Percentiles rank a stretch among this genome's conserved stretches.
Conservation (phyloP, 441 rosid species). For the Cnidoscolus chayamansa region DNA sequence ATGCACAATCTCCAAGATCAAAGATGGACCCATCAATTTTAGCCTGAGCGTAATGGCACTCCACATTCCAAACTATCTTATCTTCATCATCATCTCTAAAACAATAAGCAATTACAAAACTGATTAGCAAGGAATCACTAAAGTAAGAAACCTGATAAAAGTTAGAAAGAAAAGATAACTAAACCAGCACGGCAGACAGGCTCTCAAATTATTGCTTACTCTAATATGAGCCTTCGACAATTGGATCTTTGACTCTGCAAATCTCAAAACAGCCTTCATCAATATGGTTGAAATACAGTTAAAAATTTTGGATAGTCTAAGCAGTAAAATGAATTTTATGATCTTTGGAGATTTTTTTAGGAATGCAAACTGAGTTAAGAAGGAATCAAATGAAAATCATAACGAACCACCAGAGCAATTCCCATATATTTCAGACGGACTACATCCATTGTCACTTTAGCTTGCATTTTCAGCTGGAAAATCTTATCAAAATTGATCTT, state of each 20-base stretch:
- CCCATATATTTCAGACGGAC: background rate
- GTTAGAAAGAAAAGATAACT: slow-evolving; percentile 11
- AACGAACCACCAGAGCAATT: background rate
- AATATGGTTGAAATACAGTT: slow-evolving; percentile 27
- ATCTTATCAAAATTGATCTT: background rate
- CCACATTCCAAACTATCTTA: slow-evolving; percentile 69
- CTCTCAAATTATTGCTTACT: slow-evolving; percentile 48
- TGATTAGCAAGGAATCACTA: slow-evolving; percentile 24
- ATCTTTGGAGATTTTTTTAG: background rate
- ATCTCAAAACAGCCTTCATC: slow-evolving; percentile 29
- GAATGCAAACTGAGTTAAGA: background rate
- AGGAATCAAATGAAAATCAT: background rate
- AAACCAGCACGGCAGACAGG: slow-evolving; percentile 20
- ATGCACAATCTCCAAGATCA: slow-evolving; percentile 74
- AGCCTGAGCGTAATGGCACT: slow-evolving; percentile 83
- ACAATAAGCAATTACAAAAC: slow-evolving; percentile 17
- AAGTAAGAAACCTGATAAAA: slow-evolving; percentile 15
- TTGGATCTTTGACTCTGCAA: slow-evolving; percentile 54
- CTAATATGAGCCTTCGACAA: slow-evolving; percentile 25
- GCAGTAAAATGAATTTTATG: background rate
- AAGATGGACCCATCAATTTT: slow-evolving; percentile 45
- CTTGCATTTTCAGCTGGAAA: background rate
- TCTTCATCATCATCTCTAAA: slow-evolving; percentile 75
- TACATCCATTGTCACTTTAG: background rate
- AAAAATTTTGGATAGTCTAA: background rate